phyloP scores from a whole-genome alignment of 2,329 filamentous ascomycete species.

The Teratosphaeria destructans region DNA sequence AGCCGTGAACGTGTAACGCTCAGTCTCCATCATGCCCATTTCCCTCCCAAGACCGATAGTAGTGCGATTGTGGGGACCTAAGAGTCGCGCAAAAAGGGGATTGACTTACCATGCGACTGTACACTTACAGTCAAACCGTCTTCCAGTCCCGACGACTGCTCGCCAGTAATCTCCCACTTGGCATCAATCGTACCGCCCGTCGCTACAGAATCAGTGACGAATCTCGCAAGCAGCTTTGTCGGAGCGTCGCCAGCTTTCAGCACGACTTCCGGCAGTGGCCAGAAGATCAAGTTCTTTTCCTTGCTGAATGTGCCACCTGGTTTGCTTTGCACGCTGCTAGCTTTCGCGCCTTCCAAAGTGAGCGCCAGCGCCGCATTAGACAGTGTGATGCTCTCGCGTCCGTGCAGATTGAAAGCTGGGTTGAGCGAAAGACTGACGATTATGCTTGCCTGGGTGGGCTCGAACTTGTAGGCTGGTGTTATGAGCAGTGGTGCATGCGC shows the following conservation, averaged over 20 bases:
- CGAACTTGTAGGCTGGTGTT: slow-evolving; percentile 69
- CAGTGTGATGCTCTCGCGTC: slow-evolving; percentile 41
- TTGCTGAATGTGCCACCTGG: slow-evolving; percentile 69
- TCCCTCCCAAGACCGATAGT: too few species aligned
- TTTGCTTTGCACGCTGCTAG: slow-evolving; percentile 63
- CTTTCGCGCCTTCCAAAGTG: slow-evolving; percentile 44
- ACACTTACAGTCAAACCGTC: slow-evolving; percentile 53
- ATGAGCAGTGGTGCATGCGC: slow-evolving; percentile 60
- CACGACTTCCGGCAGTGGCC: slow-evolving; percentile 67
- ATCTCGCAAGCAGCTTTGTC: slow-evolving; percentile 72
- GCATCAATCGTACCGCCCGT: slow-evolving; percentile 71
- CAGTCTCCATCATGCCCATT: too few species aligned
- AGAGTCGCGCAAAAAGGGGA: slow-evolving; percentile 19
- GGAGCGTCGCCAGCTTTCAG: slow-evolving; percentile 46
- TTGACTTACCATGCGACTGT: slow-evolving; percentile 31
- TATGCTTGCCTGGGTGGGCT: slow-evolving; percentile 75
- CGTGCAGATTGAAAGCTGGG: slow-evolving; percentile 48
- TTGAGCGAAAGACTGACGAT: slow-evolving; percentile 79
- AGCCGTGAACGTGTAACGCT: neutral
- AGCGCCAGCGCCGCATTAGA: slow-evolving; percentile 69
- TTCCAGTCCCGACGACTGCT: slow-evolving; percentile 38
- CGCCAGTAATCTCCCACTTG: slow-evolving; percentile 59
- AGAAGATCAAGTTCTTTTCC: slow-evolving; percentile 68
- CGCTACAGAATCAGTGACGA: slow-evolving; percentile 62
- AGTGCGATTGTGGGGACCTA: too few species aligned